A percentile compares a stretch with the other conserved stretches of the same genome.
phyloP scores from a whole-genome alignment of 805 yeast species.

The Pichia gijzeniarum region DNA sequence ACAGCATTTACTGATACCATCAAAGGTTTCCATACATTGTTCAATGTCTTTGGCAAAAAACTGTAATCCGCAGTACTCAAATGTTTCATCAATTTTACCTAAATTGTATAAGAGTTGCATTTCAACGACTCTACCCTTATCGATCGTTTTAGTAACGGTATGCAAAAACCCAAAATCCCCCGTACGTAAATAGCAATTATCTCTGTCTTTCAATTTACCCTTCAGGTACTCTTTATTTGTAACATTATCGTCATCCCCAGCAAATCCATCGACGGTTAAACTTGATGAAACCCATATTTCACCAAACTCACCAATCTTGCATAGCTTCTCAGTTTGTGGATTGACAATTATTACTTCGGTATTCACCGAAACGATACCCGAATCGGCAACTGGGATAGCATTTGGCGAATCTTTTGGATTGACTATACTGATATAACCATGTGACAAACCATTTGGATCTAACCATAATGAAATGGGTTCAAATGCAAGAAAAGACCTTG shows the following conservation, averaged over 20 bases:
- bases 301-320: slow-evolving; percentile 88
- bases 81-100: slow-evolving; percentile 79
- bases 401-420: slow-evolving; percentile 63
- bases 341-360: slow-evolving; percentile 92
- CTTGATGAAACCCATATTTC: slow-evolving; percentile 96
- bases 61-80: slow-evolving; percentile 86
- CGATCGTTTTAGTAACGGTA: slow-evolving; percentile 43
- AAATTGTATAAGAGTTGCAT: slow-evolving; percentile 79
- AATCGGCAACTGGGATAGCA: slow-evolving; percentile 79
- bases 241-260: slow-evolving; percentile 30
- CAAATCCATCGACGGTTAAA: slow-evolving; percentile 63
- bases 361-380: slow-evolving; percentile 93
- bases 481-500: slow-evolving; percentile 81
- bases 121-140: slow-evolving; percentile 26
- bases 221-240: slow-evolving; percentile 45
- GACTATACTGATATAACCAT: slow-evolving; percentile 76
- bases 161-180: slow-evolving; percentile 94
- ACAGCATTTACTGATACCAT: slow-evolving; percentile 34
- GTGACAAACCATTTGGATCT: slow-evolving; percentile 84
- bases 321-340: slow-evolving; percentile 77
- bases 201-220: slow-evolving; percentile 57
- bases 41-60: slow-evolving; percentile 88
- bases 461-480: slow-evolving; percentile 84
- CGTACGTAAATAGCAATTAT: slow-evolving; percentile 68
- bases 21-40: slow-evolving; percentile 47